Evolutionary conservation across 2,329 filamentous ascomycete species (phyloP).

Genomic region (Chrysoporthe deuterocubensis): DNA sequence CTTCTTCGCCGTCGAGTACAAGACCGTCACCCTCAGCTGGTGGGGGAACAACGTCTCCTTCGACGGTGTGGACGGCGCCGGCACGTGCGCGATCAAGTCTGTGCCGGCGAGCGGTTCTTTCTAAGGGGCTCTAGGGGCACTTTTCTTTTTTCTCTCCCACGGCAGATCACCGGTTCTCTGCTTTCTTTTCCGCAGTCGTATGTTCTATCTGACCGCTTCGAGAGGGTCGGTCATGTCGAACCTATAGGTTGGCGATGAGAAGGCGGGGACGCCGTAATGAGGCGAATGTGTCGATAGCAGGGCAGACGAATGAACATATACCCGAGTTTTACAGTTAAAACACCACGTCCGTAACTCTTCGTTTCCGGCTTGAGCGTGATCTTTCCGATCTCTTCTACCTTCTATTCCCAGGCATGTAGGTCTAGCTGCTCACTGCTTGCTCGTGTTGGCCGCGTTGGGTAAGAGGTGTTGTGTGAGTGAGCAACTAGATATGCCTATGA

Average conservation of each 20-base stretch:
- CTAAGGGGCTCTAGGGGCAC: background rate
- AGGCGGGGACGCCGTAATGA: background rate
- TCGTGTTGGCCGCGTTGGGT: too few relatives aligned
- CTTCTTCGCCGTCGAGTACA: conserved; percentile 56
- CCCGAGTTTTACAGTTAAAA: too few relatives aligned
- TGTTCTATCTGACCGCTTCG: background rate
- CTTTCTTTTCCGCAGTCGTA: background rate
- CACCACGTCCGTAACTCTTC: too few relatives aligned
- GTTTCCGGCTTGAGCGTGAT: too few relatives aligned
- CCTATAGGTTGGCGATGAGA: background rate
- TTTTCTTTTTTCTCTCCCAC: background rate
- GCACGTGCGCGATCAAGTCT: background rate
- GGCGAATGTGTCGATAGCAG: background rate
- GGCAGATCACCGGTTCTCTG: background rate
- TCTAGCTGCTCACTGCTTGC: too few relatives aligned
- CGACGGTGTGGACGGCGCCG: conserved; percentile 6
- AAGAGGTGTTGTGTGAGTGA: too few relatives aligned
- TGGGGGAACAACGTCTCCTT: conserved; percentile 48
- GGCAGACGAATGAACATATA: too few relatives aligned
- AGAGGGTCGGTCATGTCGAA: background rate
- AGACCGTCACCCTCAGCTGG: conserved; percentile 49
- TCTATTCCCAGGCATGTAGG: too few relatives aligned
- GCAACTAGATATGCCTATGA: too few relatives aligned
- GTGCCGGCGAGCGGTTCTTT: background rate
- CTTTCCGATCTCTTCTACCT: too few relatives aligned